Conservation (phyloP, 805 yeast species). For the Blastobotrys terrestris region DNA sequence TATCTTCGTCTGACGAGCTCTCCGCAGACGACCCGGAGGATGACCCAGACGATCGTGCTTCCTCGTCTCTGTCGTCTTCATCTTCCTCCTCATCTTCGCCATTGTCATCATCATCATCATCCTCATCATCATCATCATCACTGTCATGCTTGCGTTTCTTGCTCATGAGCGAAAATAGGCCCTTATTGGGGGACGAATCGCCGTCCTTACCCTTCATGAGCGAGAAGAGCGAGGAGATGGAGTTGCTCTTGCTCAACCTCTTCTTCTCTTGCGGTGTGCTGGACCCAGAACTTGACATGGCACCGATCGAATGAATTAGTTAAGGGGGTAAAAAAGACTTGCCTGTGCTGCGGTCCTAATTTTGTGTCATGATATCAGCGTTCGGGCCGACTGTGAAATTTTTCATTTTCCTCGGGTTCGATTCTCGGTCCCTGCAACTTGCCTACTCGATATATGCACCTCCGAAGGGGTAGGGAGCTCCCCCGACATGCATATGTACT, state of each 20-base stretch:
- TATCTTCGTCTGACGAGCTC: neutral
- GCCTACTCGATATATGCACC: neutral
- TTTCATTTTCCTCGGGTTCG: neutral
- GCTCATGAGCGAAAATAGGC: neutral
- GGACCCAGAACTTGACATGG: neutral
- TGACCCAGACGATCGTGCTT: neutral
- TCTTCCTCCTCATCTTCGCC: constrained; percentile 19
- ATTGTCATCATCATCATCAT: constrained; percentile 18
- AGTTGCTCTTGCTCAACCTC: neutral
- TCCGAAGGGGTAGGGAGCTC: too few relatives aligned
- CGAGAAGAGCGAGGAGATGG: neutral
- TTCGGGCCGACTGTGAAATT: neutral
- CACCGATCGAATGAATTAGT: neutral
- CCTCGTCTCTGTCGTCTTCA: constrained; percentile 14
- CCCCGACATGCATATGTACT: too few relatives aligned
- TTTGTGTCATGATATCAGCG: neutral
- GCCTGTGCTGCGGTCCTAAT: neutral
- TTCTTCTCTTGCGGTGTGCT: neutral
- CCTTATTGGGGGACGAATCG: neutral
- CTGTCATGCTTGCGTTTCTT: constrained; percentile 3
- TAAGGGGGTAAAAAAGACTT: neutral
- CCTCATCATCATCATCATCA: constrained; percentile 12
- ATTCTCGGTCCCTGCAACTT: neutral
- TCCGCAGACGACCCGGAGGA: constrained; percentile 3
- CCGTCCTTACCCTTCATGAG: neutral